phyloP scores from a whole-genome alignment of 2,329 filamentous ascomycete species.

The Alternaria longipes region DNA sequence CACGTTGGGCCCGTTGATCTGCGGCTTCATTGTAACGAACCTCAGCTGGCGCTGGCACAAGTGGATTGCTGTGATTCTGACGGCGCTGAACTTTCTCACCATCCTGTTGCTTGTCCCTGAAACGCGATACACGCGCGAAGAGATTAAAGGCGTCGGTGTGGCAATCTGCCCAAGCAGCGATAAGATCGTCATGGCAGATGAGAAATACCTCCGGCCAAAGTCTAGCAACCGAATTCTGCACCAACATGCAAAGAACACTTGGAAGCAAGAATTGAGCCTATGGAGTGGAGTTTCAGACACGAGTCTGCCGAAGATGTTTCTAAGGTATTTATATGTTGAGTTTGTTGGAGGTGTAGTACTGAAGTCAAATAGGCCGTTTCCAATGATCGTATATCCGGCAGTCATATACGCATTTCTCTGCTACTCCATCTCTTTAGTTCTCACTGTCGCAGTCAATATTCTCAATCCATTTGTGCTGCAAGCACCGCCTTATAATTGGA shows the following conservation, averaged over 20 bases:
- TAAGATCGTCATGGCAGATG: conserved; percentile 14
- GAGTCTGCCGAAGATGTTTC: conserved; percentile 48
- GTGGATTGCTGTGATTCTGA: conserved; percentile 42
- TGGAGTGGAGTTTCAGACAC: conserved; percentile 45
- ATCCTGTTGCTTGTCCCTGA: conserved; percentile 52
- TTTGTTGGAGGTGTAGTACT: background rate
- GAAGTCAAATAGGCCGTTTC: conserved; percentile 42
- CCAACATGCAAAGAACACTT: conserved; percentile 46
- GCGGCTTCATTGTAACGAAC: conserved; percentile 50
- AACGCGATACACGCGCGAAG: conserved; percentile 47
- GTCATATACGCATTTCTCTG: conserved; percentile 51
- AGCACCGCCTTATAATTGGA: conserved; percentile 52
- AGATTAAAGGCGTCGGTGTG: conserved; percentile 1
- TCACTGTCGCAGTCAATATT: conserved; percentile 53
- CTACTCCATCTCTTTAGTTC: conserved; percentile 50
- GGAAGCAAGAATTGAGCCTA: conserved; percentile 45
- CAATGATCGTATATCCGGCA: conserved; percentile 50
- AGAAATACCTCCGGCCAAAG: conserved; percentile 11
- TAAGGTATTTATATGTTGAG: conserved; percentile 20
- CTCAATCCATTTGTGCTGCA: conserved; percentile 52
- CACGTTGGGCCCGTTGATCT: conserved; percentile 52
- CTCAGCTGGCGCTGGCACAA: conserved; percentile 53
- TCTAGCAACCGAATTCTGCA: conserved; percentile 3
- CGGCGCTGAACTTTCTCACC: conserved; percentile 45
- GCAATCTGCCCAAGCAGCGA: conserved; percentile 20